Percentiles rank a stretch among this genome's conserved stretches.
phyloP scores from a whole-genome alignment of 108 stramenopile species.

The Cyclotella distinguenda region DNA sequence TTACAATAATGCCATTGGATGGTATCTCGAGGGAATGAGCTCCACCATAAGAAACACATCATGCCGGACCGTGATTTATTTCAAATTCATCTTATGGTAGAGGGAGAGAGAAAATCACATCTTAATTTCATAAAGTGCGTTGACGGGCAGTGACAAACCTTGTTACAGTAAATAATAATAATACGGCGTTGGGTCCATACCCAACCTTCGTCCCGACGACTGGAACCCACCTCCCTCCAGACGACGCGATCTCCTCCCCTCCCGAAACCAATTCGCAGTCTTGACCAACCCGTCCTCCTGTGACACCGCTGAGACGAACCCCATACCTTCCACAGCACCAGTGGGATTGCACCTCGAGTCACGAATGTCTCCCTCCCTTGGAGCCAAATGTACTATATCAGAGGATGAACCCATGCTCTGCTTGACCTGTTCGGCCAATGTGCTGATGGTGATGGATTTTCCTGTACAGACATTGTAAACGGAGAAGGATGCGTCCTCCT shows the following conservation, averaged over 20 bases:
- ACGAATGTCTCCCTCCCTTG: constrained; percentile 43
- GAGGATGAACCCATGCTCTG: constrained; percentile 56
- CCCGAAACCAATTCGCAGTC: constrained; percentile 43
- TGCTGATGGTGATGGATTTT: constrained; percentile 57
- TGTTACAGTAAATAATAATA: too few relatives aligned
- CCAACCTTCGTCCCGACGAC: not conserved
- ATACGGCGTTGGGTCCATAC: too few relatives aligned
- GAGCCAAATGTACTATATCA: constrained; percentile 26
- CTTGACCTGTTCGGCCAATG: constrained; percentile 70
- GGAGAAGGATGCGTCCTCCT: constrained; percentile 60
- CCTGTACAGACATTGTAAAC: constrained; percentile 86
- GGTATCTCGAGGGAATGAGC: too few relatives aligned
- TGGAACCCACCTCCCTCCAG: not conserved
- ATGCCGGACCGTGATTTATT: too few relatives aligned
- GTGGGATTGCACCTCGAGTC: constrained; percentile 38
- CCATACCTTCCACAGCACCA: constrained; percentile 24
- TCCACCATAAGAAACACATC: too few relatives aligned
- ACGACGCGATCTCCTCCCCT: not conserved
- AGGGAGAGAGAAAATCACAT: too few relatives aligned
- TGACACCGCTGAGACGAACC: constrained; percentile 28
- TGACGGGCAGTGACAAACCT: too few relatives aligned
- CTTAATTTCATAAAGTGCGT: too few relatives aligned
- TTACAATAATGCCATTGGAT: too few relatives aligned
- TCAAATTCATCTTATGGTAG: too few relatives aligned
- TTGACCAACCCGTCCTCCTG: constrained; percentile 42